Evolutionary conservation across 805 yeast species (phyloP).

Genomic region (Helenozyma baotianmanensis): DNA sequence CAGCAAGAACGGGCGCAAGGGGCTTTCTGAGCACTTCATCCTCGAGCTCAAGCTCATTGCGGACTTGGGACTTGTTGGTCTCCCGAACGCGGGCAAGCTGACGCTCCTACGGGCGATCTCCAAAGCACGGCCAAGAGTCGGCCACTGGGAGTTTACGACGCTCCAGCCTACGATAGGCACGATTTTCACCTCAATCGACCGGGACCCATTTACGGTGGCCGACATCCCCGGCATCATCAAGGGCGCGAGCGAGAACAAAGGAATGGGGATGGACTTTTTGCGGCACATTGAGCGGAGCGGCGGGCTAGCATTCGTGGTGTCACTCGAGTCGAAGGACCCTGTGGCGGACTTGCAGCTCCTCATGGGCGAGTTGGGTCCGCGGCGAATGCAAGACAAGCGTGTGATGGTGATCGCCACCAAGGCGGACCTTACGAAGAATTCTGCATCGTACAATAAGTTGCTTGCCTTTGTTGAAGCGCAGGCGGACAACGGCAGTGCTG

Average conservation of each 20-base stretch:
- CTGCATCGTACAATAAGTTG: slow-evolving; percentile 44
- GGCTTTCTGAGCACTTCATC: slow-evolving; percentile 60
- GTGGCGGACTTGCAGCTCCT: slow-evolving; percentile 58
- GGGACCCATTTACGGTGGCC: slow-evolving; percentile 81
- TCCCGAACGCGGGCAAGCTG: slow-evolving; percentile 96
- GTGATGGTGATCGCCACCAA: slow-evolving; percentile 87
- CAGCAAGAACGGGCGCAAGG: slow-evolving; percentile 72
- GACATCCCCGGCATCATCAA: slow-evolving; percentile 95
- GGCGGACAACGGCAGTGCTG: too few relatives aligned
- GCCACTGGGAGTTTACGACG: slow-evolving; percentile 97
- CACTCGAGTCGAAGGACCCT: slow-evolving; percentile 67
- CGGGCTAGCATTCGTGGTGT: slow-evolving; percentile 83
- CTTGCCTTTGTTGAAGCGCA: slow-evolving; percentile 35
- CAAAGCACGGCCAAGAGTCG: slow-evolving; percentile 83
- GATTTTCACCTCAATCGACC: slow-evolving; percentile 59
- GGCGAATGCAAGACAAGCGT: slow-evolving; percentile 55
- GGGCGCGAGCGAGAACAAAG: slow-evolving; percentile 81
- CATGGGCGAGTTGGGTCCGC: slow-evolving; percentile 65
- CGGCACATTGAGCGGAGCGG: slow-evolving; percentile 90
- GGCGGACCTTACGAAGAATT: slow-evolving; percentile 68
- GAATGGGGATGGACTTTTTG: slow-evolving; percentile 90
- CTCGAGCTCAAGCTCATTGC: slow-evolving; percentile 87
- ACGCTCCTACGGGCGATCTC: slow-evolving; percentile 84
- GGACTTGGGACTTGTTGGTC: slow-evolving; percentile 88
- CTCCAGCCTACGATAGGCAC: slow-evolving; percentile 91